Evolutionary conservation across 495 filamentous ascomycete genomes (phyloP), one percentile per base, ranked within the genome.

Genomic region (Wilcoxina mikolae): DNA sequence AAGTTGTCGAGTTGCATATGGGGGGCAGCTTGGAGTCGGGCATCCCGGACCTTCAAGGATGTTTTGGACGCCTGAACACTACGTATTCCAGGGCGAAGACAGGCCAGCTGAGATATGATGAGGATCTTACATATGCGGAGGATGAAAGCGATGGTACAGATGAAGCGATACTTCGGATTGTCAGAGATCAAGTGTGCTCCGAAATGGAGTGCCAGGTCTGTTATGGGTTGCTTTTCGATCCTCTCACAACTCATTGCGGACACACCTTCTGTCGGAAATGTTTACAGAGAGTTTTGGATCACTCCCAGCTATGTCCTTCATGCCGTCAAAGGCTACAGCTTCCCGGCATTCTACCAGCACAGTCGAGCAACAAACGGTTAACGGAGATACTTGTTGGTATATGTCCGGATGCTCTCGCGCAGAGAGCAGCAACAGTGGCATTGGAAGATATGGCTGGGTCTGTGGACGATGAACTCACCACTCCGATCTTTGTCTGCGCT

Each of bases 161-260:
- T 29, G 17, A 17, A 17, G 3, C 3, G 52, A 4, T 44, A n/a
- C 35, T 44, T 18, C 35, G 38, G 29, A 41, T n/a, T 43, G 33
- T 9, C 47, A 54, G 23, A 53, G 56, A 52, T 60, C 61, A 5
- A 5, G 12, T 17, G 7, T 35, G 27, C 33, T 69, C 72, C 11
- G 86, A 94, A 65, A 62, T 94, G 59, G 86, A 94, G 58, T 95
- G 88, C 64, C 84, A 89, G 60, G 79, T 94, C 56, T 95, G 88
- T 67, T 91, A 88, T 61, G 73, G 76, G 33, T 69, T 90, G 23
- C 79, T 93, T 59, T 62, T 83, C 33, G 83, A 93, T 56, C 87
- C 88, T 7, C 70, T 87, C 60, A 95, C 87, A 0, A 89, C 86
- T 0, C 71, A 77, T 18, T 95, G 88, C 60, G 88, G 88, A 3